phyloP scores from a whole-genome alignment of 805 yeast genomes.

The Teunomyces panamensis region DNA sequence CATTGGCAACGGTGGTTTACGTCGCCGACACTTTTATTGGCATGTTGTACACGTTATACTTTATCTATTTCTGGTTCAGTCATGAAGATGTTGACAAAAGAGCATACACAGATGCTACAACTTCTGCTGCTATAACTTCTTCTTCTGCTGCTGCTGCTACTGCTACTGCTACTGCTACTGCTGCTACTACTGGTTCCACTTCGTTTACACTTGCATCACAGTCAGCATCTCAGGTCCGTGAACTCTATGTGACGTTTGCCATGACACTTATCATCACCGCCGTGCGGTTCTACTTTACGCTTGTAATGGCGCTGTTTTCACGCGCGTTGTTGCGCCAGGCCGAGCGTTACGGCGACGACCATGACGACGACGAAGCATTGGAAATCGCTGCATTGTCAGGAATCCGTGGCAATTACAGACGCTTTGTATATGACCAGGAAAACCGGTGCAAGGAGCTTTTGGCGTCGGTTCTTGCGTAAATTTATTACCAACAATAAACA shows the following conservation, averaged over 20 bases:
- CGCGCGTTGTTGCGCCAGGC: constrained; percentile 49
- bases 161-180: constrained; percentile 9
- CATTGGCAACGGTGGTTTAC: constrained; percentile 63
- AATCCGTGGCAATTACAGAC: constrained; percentile 17
- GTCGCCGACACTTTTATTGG: constrained; percentile 66
- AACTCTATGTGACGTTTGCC: constrained; percentile 55
- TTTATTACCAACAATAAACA: no score
- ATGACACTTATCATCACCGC: constrained; percentile 47
- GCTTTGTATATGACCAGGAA: constrained; percentile 27
- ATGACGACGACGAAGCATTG: constrained; percentile 26
- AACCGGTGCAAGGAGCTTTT: constrained; percentile 29
- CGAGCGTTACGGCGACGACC: constrained; percentile 17
- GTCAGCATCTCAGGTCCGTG: constrained; percentile 58
- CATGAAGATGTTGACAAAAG: constrained; percentile 32
- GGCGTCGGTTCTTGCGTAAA: constrained; percentile 11
- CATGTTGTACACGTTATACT: constrained; percentile 67
- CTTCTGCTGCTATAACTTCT: constrained; percentile 10
- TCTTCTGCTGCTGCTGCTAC: constrained; percentile 47
- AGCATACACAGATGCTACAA: constrained; percentile 20
- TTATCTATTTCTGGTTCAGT: constrained; percentile 73
- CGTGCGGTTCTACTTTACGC: constrained; percentile 57
- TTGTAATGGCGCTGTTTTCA: constrained; percentile 58
- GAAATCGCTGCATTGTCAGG: constrained; percentile 9
- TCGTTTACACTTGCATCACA: constrained; percentile 39
- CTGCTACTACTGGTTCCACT: constrained; percentile 9